Conservation (phyloP, 495 filamentous ascomycete species). For the Penicillium antarcticum region DNA sequence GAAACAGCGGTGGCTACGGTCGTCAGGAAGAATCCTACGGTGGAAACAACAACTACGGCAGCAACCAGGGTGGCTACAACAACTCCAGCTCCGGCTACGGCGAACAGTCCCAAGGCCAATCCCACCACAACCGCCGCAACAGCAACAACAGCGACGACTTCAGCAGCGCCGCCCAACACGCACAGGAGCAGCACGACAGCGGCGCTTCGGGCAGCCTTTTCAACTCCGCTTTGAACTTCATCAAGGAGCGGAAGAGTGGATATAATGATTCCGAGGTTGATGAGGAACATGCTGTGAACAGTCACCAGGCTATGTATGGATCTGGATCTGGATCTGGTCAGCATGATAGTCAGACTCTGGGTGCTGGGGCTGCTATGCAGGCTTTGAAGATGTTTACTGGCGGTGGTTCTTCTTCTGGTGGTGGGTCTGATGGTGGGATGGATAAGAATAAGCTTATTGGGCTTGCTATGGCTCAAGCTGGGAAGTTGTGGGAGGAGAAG, state of each 20-base stretch:
- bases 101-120: neutral
- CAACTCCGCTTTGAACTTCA: slow-evolving; percentile 43
- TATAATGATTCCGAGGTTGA: slow-evolving; percentile 43
- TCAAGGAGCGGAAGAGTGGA: slow-evolving; percentile 39
- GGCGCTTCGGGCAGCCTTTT: slow-evolving; percentile 44
- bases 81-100: slow-evolving; percentile 5
- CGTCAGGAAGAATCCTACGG: too few species aligned
- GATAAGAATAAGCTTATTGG: slow-evolving; percentile 62
- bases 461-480: slow-evolving; percentile 65
- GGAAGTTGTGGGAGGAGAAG: slow-evolving; percentile 63
- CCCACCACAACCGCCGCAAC: slow-evolving; percentile 2
- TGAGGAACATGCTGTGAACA: slow-evolving; percentile 51
- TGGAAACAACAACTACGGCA: slow-evolving; percentile 21
- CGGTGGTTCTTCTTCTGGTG: slow-evolving; percentile 26
- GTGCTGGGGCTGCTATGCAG: slow-evolving; percentile 63
- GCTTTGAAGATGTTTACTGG: slow-evolving; percentile 64
- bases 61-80: too few species aligned
- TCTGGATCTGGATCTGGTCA: slow-evolving; percentile 23
- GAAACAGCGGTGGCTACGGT: slow-evolving; percentile 1
- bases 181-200: slow-evolving; percentile 33
- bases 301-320: slow-evolving; percentile 57
- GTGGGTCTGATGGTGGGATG: slow-evolving; percentile 29
- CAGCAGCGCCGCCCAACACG: slow-evolving; percentile 45
- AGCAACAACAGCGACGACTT: slow-evolving; percentile 34
- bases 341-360: slow-evolving; percentile 43